Base-by-base conservation (phyloP, 176 grass and related monocot genomes). In the Bromus sterilis region DNA sequence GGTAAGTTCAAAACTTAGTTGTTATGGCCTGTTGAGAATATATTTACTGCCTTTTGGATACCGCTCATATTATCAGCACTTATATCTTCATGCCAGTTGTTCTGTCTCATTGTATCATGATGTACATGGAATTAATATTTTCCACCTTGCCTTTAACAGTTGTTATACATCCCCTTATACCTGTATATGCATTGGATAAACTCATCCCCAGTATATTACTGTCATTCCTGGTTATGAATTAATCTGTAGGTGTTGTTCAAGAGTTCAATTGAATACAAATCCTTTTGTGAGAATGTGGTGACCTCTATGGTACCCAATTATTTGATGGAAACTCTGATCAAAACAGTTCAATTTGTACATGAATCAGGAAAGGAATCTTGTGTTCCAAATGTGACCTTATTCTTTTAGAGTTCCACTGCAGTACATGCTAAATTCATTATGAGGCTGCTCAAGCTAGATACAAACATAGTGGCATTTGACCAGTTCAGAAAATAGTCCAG, bases 1-100 rank as follows among this genome's bases (percentile, higher is more conserved):
- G 95, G 95, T 98, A 88, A 85, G 78, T 87, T 78, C 26, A 12
- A 35, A 77, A 40, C 28, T 11, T 25, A 1, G 56, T 33, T 51
- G 44, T 39, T 34, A 44, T 53, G 39, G 33, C 41, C 3, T 37
- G 23, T 49, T 21, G 6, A 30, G 40, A 78, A 62, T 71, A 10
- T 37, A 28, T 37, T 78, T 25, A 65, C 37, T 36, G 1, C 26
- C 66, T 46, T 56, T 62, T 61, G 11, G 11, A n/a, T 53, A 41
- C 25, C 7, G 21, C 76, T n/a, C 32, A 78, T 87, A 53, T 39
- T 30, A 28, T 40, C 79, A 33, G 42, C 13, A 71, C 21, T 87
- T 28, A 23, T 78, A 74, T 23, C 60, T 46, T 56, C 21, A n/a
- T 71, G 13, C 18, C 11, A 39, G 24, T 36, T 46, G 18, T 55